Percentiles rank a stretch among this genome's conserved stretches.
Evolutionary conservation across 257 asterid species (phyloP).

Genomic region (Gentiana dahurica): DNA sequence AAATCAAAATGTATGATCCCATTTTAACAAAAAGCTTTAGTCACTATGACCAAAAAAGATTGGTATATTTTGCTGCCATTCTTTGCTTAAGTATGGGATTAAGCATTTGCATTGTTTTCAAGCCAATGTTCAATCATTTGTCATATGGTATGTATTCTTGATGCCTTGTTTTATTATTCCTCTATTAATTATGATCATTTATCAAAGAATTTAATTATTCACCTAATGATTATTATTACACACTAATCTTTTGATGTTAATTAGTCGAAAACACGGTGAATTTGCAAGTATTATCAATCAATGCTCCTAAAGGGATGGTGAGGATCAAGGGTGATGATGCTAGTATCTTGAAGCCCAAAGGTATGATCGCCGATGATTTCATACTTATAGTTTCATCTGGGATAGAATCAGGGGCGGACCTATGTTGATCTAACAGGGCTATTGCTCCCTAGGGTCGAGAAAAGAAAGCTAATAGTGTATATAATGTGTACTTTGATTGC

Average conservation of each 20-base stretch:
- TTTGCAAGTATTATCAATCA: slow-evolving; percentile 14
- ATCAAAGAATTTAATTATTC: too few relatives aligned
- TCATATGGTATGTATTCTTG: slow-evolving; percentile 27
- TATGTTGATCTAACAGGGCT: too few relatives aligned
- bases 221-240: too few relatives aligned
- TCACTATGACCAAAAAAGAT: slow-evolving; percentile 35
- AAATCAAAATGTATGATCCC: slow-evolving; percentile 54
- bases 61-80: slow-evolving; percentile 33
- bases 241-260: background rate
- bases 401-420: too few relatives aligned
- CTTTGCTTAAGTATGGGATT: slow-evolving; percentile 25
- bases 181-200: too few relatives aligned
- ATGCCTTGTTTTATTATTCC: too few relatives aligned
- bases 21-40: slow-evolving; percentile 54
- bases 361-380: too few relatives aligned
- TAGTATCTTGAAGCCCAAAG: too few relatives aligned
- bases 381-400: too few relatives aligned
- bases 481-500: too few relatives aligned
- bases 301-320: slow-evolving; percentile 24
- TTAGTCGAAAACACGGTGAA: slow-evolving; percentile 5
- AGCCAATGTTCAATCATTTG: slow-evolving; percentile 29
- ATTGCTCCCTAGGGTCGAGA: too few relatives aligned
- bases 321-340: slow-evolving; percentile 7
- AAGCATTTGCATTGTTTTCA: slow-evolving; percentile 28
- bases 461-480: too few relatives aligned